Base-by-base conservation (phyloP, 306 rosid species). In the Styphnolobium japonicum region DNA sequence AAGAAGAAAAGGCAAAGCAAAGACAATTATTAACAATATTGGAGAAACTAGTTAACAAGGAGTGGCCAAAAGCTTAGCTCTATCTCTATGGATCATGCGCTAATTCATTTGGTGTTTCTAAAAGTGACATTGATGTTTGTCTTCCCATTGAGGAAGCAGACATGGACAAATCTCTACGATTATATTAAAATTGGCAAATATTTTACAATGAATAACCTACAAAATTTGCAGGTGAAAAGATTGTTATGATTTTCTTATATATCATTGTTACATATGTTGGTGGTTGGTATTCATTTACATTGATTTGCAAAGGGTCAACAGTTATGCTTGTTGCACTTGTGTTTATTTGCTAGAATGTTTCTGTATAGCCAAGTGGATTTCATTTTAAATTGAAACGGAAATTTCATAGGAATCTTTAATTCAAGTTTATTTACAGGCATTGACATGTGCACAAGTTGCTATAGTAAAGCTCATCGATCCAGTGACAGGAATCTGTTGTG, bases 1-100 rank as follows among this genome's bases (percentile, higher is more conserved):
- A 90, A 65, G 95, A 88, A 80, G 95, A 90, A 55, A 90, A 90
- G 80, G 86, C 82, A 6, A 87, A 90, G 84, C 92, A 88, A 83
- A 84, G 69, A 78, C 90, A 88, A 52, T 83, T 90, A 34, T 57
- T 88, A 37, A 18, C 85, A 11, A 71, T 84, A 73, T 69, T 90
- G 81, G 88, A 90, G 88, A 86, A 48, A 5, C 75, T 88, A 65
- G 82, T 88, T 5, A 71, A 56, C 65, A 85, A 78, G 68, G 92
- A 90, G 66, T 88, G 95, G 91, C 89, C 95, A 63, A 77, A 63
- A 31, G 92, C 95, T 36, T 83, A n/a, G n/a, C n/a, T n/a, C n/a
- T n/a, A n/a, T n/a, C n/a, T n/a, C n/a, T n/a, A n/a, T n/a, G n/a
- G n/a, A n/a, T n/a, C n/a, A n/a, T n/a, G n/a, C n/a, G n/a, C n/a